Base-by-base conservation (phyloP, 768 basidiomycete species). In the Boletus rubropictus region DNA sequence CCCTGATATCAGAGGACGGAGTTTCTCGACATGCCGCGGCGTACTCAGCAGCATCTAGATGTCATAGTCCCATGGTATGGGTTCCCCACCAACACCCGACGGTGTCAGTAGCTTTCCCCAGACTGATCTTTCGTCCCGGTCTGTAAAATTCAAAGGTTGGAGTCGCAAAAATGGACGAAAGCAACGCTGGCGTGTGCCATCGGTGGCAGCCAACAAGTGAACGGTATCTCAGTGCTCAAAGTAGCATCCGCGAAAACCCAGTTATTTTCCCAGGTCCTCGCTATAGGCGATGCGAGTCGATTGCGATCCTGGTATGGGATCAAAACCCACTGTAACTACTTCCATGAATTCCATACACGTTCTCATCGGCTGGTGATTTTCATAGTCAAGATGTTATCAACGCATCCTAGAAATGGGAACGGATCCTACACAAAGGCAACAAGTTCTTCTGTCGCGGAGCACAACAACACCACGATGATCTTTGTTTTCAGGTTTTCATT, bases 161-260 rank as follows among this genome's bases (percentile, higher is more conserved):
- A 6, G 12, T 25, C 14, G 10, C 20, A 27, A 15, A 11, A 24
- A 21, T 7, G 27, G 20, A 24, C 21, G 31, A 38, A 33, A 34
- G 15, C 15, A 31, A 11, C 29, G 12, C 12, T 17, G 25, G 42
- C 10, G 18, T 6, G 2, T n/a, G 17, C 9, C 9, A n/a, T n/a
- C n/a, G n/a, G 43, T 15, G n/a, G 4, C 27, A 52, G n/a, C 17
- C 25, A 33, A 42, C 21, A 28, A 43, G 18, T 42, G 44, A 51
- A 25, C 37, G 33, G 5, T n/a, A 18, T 34, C 24, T 38, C 18
- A 10, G 2, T 22, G 35, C 18, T 9, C 17, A 20, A 22, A 35
- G 27, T 41, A 15, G 34, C 25, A 40, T 48, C 25, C 31, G 15
- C 29, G n/a, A 39, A 34, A 14, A 17, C 6, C 10, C 11, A n/a